Conservation (phyloP, 192 early-diverging fungal genomes). For the Linderina pennispora region DNA sequence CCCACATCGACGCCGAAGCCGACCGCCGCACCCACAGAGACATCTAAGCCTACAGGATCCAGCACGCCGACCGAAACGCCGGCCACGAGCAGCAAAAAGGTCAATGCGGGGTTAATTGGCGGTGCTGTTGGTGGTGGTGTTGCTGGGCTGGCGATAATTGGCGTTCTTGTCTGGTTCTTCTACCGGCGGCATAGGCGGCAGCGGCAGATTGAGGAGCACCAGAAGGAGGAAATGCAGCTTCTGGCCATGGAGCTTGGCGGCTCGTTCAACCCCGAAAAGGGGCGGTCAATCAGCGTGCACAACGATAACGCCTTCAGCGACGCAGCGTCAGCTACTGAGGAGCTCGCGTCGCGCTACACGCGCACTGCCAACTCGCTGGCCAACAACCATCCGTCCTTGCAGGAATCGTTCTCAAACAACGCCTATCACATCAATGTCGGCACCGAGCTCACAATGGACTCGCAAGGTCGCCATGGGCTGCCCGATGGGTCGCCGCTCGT, state of each 20-base stretch:
- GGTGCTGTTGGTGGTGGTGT: slow-evolving; percentile 27
- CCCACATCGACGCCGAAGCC: too few species aligned
- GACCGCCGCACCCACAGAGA: too few species aligned
- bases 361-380: slow-evolving; percentile 25
- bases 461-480: slow-evolving; percentile 33
- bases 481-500: slow-evolving; percentile 37
- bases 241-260: slow-evolving; percentile 38
- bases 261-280: slow-evolving; percentile 26
- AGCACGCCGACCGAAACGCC: neutral
- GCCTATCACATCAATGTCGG: slow-evolving; percentile 11
- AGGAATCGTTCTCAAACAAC: slow-evolving; percentile 6
- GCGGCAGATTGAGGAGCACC: slow-evolving; percentile 31
- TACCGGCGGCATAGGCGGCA: slow-evolving; percentile 34
- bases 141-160: slow-evolving; percentile 10
- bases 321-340: slow-evolving; percentile 24
- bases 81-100: neutral
- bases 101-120: slow-evolving; percentile 21
- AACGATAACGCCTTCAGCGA: slow-evolving; percentile 13
- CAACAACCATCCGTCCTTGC: slow-evolving; percentile 14
- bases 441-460: slow-evolving; percentile 37
- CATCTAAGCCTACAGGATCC: too few species aligned
- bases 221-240: slow-evolving; percentile 37
- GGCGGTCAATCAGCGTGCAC: too few species aligned
- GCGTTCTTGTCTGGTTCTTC: slow-evolving; percentile 14
- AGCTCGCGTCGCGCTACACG: slow-evolving; percentile 36